Evolutionary conservation across 257 asterid species (phyloP).

Genomic region (Fraxinus pennsylvanica): DNA sequence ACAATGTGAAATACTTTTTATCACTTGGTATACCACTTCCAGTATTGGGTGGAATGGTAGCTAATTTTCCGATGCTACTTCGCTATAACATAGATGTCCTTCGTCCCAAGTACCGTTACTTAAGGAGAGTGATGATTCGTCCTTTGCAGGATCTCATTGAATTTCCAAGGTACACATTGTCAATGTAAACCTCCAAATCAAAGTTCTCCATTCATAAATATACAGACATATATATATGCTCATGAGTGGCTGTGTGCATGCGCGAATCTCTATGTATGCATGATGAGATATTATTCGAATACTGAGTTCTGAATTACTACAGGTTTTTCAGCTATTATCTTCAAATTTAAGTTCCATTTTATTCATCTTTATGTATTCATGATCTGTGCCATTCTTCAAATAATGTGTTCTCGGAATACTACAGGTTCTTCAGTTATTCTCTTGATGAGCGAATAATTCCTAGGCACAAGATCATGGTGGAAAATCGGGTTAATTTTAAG

Average conservation of each 20-base stretch:
- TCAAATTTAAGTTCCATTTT: too few species aligned
- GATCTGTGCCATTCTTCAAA: background rate
- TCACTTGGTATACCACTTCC: conserved; percentile 79
- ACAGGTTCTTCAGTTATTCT: conserved; percentile 96
- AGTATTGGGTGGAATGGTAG: conserved; percentile 70
- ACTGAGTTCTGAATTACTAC: too few species aligned
- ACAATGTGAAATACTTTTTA: conserved; percentile 71
- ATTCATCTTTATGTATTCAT: background rate
- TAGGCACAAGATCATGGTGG: conserved; percentile 71
- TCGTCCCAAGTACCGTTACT: conserved; percentile 85
- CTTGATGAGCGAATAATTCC: conserved; percentile 80
- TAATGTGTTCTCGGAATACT: background rate
- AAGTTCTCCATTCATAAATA: background rate
- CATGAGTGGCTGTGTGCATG: background rate
- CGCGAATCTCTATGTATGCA: background rate
- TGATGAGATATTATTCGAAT: too few species aligned
- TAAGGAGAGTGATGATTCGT: conserved; percentile 81
- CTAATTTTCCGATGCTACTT: conserved; percentile 84
- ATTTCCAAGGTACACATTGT: conserved; percentile 72
- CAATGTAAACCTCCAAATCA: background rate
- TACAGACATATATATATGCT: too few species aligned
- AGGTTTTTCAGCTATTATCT: too few species aligned
- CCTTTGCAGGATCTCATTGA: conserved; percentile 79
- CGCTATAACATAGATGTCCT: conserved; percentile 75
- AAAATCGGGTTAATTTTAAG: conserved; percentile 73